Percentiles rank a stretch among this genome's conserved stretches.
Conservation (phyloP, 1,139 yeast genomes). For the Pichia cactophila region DNA sequence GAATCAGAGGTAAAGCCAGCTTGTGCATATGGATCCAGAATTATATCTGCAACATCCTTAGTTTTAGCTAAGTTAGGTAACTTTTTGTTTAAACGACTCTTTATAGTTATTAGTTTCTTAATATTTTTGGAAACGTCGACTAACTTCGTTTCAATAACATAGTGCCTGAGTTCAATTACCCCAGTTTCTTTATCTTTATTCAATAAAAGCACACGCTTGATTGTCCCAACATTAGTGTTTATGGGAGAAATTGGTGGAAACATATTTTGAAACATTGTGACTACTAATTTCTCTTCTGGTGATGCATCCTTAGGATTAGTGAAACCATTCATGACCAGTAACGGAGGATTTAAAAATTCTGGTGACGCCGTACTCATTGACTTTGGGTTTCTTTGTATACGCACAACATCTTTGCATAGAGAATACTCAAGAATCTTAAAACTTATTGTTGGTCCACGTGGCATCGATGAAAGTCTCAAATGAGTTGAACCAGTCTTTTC, state of each 20-base stretch:
- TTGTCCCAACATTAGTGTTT: slow-evolving; percentile 60
- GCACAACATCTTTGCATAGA: slow-evolving; percentile 73
- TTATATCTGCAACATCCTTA: slow-evolving; percentile 72
- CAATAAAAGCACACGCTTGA: slow-evolving; percentile 79
- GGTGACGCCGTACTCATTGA: slow-evolving; percentile 54
- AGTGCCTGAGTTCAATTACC: slow-evolving; percentile 79
- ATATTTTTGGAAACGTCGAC: slow-evolving; percentile 80
- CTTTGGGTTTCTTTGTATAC: slow-evolving; percentile 61
- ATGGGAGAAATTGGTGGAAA: slow-evolving; percentile 92
- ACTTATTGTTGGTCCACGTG: slow-evolving; percentile 90
- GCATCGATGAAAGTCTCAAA: slow-evolving; percentile 77
- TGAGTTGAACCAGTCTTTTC: slow-evolving; percentile 73
- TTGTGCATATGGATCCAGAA: slow-evolving; percentile 75
- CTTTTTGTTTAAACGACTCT: slow-evolving; percentile 51
- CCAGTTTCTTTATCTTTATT: slow-evolving; percentile 67
- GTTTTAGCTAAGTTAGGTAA: slow-evolving; percentile 68
- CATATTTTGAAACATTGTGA: slow-evolving; percentile 91
- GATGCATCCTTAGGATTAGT: slow-evolving; percentile 45
- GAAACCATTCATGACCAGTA: slow-evolving; percentile 87
- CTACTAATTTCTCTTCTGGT: slow-evolving; percentile 70
- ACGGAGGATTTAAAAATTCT: slow-evolving; percentile 73
- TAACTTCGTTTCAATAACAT: slow-evolving; percentile 77
- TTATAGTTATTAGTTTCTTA: slow-evolving; percentile 65
- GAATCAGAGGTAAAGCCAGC: slow-evolving; percentile 82
- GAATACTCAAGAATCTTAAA: slow-evolving; percentile 75